Base-by-base conservation (phyloP, 345 rosid genomes). In the Nephelium lappaceum region DNA sequence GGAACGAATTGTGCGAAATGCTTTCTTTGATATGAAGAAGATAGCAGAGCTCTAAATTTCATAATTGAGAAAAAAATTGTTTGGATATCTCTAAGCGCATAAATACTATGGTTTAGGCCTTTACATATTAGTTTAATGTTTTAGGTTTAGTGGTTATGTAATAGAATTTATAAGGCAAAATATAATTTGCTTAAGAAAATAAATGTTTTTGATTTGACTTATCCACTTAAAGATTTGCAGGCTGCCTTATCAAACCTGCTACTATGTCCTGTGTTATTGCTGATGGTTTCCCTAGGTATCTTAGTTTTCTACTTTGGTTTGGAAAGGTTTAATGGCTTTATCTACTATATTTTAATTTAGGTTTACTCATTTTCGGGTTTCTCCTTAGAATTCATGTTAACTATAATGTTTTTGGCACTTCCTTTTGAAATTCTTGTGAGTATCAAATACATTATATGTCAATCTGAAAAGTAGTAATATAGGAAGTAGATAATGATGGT, bases 271-370 rank as follows among this genome's bases (percentile, higher is more conserved):
- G 25, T n/a, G 25, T 11, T 31, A 53, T 71, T 71, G 64, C 43
- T 31, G 43, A 71, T 53, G 62, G 15, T 71, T 27, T 53, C 45
- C 31, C 10, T 23, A 51, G 21, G 18, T 45, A 27, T 41, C 23
- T 71, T 51, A 36, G 12, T 70, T 70, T 71, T 71, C 43, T 36
- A 51, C 63, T 71, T 71, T 21, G 8, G 53, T 18, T 71, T 53
- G 24, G 15, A 67, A 71, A 53, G 6, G 53, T 71, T 71, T 71
- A 8, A 1, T 27, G 6, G 24, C 43, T 18, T 31, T 71, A 8
- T 51, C 9, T 19, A 5, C 36, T 71, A 5, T 57, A 11, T 72
- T 58, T 58, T n/a, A 15, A 16, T 58, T 41, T 39, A 19, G 41
- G 24, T 24, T 72, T 72, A 24, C 51, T 38, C n/a, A 38, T 39